Evolutionary conservation across 2,329 filamentous ascomycete species (phyloP).

Genomic region (Gyromitra esculenta): DNA sequence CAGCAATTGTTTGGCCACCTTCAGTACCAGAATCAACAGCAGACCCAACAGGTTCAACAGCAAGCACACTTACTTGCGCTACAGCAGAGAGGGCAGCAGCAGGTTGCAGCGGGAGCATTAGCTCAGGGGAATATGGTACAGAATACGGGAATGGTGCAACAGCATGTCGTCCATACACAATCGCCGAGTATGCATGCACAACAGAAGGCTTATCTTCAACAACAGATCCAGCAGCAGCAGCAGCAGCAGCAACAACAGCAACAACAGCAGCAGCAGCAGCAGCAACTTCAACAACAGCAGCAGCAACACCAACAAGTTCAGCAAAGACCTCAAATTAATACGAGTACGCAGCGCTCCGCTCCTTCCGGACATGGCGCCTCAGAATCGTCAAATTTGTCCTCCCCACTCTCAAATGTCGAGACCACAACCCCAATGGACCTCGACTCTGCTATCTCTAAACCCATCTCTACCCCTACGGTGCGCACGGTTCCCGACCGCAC

Average conservation of each 20-base stretch:
- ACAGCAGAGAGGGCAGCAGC: slow-evolving; percentile 49
- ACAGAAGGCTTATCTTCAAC: slow-evolving; percentile 42
- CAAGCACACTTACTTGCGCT: slow-evolving; percentile 43
- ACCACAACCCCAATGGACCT: slow-evolving; percentile 47
- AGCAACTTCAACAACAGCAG: slow-evolving; percentile 44
- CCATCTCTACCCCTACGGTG: slow-evolving; percentile 45
- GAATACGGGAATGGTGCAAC: slow-evolving; percentile 42
- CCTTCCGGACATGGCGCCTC: slow-evolving; percentile 41
- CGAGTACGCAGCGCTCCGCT: slow-evolving; percentile 19
- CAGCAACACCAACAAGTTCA: slow-evolving; percentile 37
- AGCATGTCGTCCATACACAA: slow-evolving; percentile 48
- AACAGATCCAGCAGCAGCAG: slow-evolving; percentile 46
- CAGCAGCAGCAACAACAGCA: slow-evolving; percentile 45
- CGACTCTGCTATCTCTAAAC: slow-evolving; percentile 46
- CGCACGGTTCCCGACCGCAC: slow-evolving; percentile 55
- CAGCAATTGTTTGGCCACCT: slow-evolving; percentile 54
- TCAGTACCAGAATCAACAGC: slow-evolving; percentile 51
- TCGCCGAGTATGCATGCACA: slow-evolving; percentile 46
- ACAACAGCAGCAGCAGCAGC: slow-evolving; percentile 49
- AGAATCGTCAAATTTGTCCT: slow-evolving; percentile 54
- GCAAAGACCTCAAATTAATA: slow-evolving; percentile 44
- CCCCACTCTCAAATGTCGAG: slow-evolving; percentile 50
- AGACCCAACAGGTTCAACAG: slow-evolving; percentile 32
- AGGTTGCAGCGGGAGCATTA: slow-evolving; percentile 41
- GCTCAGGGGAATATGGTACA: slow-evolving; percentile 47